phyloP scores from a whole-genome alignment of 2,329 filamentous ascomycete species.

The Trichoderma gracile region DNA sequence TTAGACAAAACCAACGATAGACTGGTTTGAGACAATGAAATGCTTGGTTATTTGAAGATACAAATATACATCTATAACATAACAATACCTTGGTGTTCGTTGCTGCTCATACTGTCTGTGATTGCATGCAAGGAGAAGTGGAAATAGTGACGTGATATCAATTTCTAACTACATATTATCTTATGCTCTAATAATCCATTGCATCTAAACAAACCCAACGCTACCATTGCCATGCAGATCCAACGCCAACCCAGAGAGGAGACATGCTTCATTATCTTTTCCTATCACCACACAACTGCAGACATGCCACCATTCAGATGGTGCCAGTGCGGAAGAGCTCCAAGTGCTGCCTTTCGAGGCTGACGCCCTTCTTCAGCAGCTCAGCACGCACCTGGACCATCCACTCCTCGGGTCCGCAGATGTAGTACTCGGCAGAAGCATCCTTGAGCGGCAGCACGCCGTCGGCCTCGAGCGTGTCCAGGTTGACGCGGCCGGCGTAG shows the following conservation, averaged over 20 bases:
- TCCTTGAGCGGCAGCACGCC: constrained; percentile 58
- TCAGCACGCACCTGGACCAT: constrained; percentile 62
- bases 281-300: not conserved
- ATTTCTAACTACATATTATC: too few species aligned
- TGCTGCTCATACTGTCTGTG: not conserved
- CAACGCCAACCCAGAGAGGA: constrained; percentile 11
- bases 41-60: not conserved
- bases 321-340: constrained; percentile 68
- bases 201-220: not conserved
- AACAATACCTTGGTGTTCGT: not conserved
- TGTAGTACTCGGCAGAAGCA: constrained; percentile 62
- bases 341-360: constrained; percentile 59
- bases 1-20: constrained; percentile 21
- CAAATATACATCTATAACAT: not conserved
- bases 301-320: not conserved
- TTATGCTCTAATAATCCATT: too few species aligned
- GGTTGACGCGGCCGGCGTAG: constrained; percentile 57
- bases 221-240: not conserved
- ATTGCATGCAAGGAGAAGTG: too few species aligned
- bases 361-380: constrained; percentile 58
- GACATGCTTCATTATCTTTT: not conserved
- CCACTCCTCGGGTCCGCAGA: constrained; percentile 70
- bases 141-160: too few species aligned
- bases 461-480: constrained; percentile 56
- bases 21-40: constrained; percentile 20